Evolutionary conservation across 129 eudicot species (phyloP), one percentile per base, ranked within the genome.

Genomic region (Flaveria ramosissima): DNA sequence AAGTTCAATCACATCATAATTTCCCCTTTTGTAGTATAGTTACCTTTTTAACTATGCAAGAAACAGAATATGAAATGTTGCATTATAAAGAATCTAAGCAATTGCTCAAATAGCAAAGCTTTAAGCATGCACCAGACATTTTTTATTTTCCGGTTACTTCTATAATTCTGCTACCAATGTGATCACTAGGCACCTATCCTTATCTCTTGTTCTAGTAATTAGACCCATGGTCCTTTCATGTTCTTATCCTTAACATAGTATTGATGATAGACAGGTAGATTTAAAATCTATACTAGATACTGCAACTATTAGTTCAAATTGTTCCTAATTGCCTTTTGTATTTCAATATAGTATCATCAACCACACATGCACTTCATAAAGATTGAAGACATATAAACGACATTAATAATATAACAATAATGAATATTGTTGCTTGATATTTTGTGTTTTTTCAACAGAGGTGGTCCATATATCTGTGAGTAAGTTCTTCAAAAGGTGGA

Each of bases 101-200:
- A 59, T 42, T 19, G 17, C 60, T 62, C 77, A 47, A 47, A n/a
- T 47, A 75, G 30, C 46, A 62, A n/a, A 59, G 45, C 70, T 41
- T 59, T 75, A 27, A 23, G 57, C 47, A 42, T 42, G 13, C 59
- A 3, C 15, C n/a, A 10, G 45, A 13, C 21, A n/a, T 62, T 26
- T 30, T 27, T 30, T 30, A 0, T 30, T 30, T 62, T 62, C 60
- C 39, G 17, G n/a, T 75, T n/a, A 24, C 41, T 26, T 63, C 17
- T 48, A 23, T n/a, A 61, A 61, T 21, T 59, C 45, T 60, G 24
- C 23, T n/a, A 23, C 74, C 39, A 45, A 70, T 21, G 20, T 32
- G 15, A 47, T 43, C 70, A 74, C 24, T 14, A 74, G 39, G 7
- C 16, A 39, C 56, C 46, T 24, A 20, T 19, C 41, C 51, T 19